Evolutionary conservation across 805 yeast genomes (phyloP), one percentile per base, ranked within the genome.

Genomic region (Yamadazyma ubonensis): DNA sequence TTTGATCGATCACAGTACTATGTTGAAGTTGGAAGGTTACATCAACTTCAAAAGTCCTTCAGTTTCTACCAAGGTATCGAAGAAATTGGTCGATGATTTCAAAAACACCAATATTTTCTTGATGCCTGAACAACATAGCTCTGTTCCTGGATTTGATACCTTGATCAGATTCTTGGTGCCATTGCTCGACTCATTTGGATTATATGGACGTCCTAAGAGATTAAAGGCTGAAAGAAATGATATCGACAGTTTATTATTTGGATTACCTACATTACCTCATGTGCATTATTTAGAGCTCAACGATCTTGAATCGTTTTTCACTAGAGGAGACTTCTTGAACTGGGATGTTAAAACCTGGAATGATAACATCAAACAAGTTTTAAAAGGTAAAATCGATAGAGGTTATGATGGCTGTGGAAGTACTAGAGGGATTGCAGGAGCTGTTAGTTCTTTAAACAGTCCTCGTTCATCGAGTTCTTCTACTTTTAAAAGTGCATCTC

Each of bases 21-120:
- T 93, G 76, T 75, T 91, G 56, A 93, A 93, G 57, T 60, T 91
- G 39, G 96, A 90, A 57, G 97, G 96, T 34, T 70, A 75, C 29
- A 86, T 90, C 22, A 64, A 71, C 39, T 83, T 83, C 53, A 59
- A 55, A 48, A 75, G 75, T 39, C 68, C 73, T 11, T 48, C 54
- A 18, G 23, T 62, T 29, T 53, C 64, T 4, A 47, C 58, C 11
- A 74, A 70, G 39, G 54, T 53, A 3, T 50, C 61, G 25, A 65
- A 64, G 43, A 60, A 58, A 39, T 31, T 50, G 7, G 36, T 47
- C 18, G 65, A 57, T 25, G 70, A 65, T 42, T 56, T 61, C 53
- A 65, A 53, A 65, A 75, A 47, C 38, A 72, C 63, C 46, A 72
- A 63, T 27, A 61, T 63, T 28, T 74, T 61, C 50, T 55, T 65